phyloP scores from a whole-genome alignment of 169 alveolate species.

The Plasmodium cynomolgi region DNA sequence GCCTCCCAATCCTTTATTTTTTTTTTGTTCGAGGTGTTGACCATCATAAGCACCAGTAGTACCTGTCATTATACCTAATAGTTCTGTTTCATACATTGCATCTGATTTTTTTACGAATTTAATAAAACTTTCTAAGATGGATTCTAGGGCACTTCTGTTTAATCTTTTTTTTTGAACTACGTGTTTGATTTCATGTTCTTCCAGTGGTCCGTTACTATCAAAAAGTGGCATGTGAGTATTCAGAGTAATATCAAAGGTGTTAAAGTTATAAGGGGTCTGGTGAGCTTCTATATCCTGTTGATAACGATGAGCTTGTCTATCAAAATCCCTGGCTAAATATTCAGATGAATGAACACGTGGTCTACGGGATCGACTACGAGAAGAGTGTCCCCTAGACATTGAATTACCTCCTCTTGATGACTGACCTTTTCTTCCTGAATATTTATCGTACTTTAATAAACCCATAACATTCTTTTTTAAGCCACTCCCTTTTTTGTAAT shows the following conservation, averaged over 20 bases:
- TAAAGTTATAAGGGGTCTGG: background rate
- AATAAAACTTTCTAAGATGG: background rate
- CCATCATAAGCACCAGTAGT: background rate
- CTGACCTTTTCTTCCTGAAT: background rate
- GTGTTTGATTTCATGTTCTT: background rate
- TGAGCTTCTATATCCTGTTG: background rate
- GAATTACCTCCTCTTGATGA: background rate
- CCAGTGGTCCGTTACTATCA: background rate
- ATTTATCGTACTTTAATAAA: background rate
- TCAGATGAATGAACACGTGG: background rate
- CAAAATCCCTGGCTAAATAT: background rate
- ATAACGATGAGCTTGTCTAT: background rate
- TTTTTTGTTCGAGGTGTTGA: background rate
- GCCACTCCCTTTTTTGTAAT: background rate
- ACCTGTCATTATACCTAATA: background rate
- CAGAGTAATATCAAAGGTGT: background rate
- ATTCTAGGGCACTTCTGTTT: background rate
- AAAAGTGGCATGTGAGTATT: background rate
- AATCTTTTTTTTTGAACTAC: background rate
- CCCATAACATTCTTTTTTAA: background rate
- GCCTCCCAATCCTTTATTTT: background rate
- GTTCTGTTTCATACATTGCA: conserved; percentile 35
- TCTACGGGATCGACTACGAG: background rate
- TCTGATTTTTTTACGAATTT: conserved; percentile 4
- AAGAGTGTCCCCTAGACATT: background rate